phyloP scores from a whole-genome alignment of 2,329 filamentous ascomycete species.

The Plectosphaerella sp. region DNA sequence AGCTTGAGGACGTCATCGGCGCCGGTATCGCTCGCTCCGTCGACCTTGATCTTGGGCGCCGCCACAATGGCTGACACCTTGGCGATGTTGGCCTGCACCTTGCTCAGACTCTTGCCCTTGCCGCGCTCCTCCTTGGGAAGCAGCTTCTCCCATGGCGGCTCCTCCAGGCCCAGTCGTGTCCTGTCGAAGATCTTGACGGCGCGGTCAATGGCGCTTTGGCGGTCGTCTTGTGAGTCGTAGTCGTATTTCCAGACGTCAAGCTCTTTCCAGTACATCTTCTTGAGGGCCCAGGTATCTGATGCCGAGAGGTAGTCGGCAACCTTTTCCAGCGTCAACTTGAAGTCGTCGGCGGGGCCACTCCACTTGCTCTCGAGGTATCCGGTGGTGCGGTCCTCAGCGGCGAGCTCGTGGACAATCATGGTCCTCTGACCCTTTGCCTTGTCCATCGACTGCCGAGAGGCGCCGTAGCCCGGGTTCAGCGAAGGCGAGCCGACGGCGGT shows the following conservation, averaged over 20 bases:
- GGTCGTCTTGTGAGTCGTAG: conserved; percentile 48
- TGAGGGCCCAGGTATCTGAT: conserved; percentile 49
- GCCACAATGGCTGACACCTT: conserved; percentile 35
- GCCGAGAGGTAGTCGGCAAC: conserved; percentile 48
- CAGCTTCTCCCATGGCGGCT: conserved; percentile 59
- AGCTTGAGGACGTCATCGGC: conserved; percentile 26
- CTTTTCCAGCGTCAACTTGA: conserved; percentile 51
- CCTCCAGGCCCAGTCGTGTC: conserved; percentile 48
- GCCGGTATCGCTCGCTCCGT: conserved; percentile 26
- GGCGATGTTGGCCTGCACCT: conserved; percentile 54
- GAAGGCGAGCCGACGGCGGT: conserved; percentile 51
- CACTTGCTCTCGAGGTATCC: conserved; percentile 46
- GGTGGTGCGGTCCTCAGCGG: conserved; percentile 46
- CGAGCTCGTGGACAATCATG: conserved; percentile 57
- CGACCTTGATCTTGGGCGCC: conserved; percentile 45
- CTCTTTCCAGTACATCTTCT: conserved; percentile 57
- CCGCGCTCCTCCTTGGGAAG: conserved; percentile 53
- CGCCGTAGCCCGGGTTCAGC: conserved; percentile 41
- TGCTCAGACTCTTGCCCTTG: conserved; percentile 57
- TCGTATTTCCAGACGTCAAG: conserved; percentile 60
- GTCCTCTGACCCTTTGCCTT: conserved; percentile 48
- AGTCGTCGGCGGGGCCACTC: conserved; percentile 47
- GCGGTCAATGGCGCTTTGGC: conserved; percentile 57
- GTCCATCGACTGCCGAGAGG: conserved; percentile 45
- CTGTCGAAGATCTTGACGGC: conserved; percentile 57